Percentiles rank a stretch among this genome's conserved stretches.
Conservation (phyloP, 176 grass and related monocot species). For the Oryza officinalis region DNA sequence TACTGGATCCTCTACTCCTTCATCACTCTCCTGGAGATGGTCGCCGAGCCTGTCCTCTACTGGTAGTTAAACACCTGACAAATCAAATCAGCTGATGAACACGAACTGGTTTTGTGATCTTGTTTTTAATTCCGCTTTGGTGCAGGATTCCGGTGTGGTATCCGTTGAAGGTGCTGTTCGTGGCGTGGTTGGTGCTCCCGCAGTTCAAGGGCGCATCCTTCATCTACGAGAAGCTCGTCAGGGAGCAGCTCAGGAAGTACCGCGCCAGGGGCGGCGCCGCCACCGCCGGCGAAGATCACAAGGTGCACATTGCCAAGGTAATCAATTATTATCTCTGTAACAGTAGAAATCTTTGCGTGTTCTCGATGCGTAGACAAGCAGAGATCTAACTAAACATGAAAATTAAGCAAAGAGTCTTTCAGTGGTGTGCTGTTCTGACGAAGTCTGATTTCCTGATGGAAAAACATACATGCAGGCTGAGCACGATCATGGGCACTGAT, state of each 20-base stretch:
- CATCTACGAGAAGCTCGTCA: conserved; percentile 80
- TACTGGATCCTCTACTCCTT: conserved; percentile 86
- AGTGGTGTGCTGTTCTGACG: neutral
- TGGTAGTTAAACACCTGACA: conserved; percentile 27
- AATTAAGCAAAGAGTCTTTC: neutral
- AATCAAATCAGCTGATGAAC: neutral
- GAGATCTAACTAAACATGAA: neutral
- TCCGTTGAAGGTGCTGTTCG: conserved; percentile 55
- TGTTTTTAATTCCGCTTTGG: too few species aligned
- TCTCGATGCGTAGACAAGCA: neutral
- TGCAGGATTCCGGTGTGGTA: conserved; percentile 73
- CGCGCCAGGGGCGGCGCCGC: conserved; percentile 4
- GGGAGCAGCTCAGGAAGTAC: conserved; percentile 67
- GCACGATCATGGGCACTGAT: neutral
- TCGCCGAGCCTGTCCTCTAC: conserved; percentile 53
- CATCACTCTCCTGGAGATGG: conserved; percentile 71
- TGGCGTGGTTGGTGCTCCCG: conserved; percentile 71
- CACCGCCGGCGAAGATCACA: conserved; percentile 3
- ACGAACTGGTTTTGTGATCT: neutral
- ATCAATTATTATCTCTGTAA: neutral
- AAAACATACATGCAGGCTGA: neutral
- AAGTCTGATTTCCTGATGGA: neutral
- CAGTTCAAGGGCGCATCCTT: conserved; percentile 88
- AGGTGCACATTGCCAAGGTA: conserved; percentile 48
- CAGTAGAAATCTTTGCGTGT: neutral